phyloP scores from a whole-genome alignment of 2,329 filamentous ascomycete species.

The Trichoderma brevicompactum region DNA sequence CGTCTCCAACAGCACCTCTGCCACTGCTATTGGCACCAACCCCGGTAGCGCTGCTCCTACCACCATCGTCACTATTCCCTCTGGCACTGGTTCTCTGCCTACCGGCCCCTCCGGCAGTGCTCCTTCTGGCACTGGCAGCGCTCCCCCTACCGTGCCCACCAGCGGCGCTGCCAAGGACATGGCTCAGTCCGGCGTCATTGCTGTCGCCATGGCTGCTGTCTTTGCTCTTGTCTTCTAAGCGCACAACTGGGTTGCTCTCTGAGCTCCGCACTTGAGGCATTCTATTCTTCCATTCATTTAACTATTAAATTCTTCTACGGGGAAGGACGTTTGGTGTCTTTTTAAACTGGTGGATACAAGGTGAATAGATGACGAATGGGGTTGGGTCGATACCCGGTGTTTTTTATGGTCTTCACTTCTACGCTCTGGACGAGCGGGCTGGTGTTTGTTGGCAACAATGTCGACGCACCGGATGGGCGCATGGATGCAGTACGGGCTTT shows the following conservation, averaged over 20 bases:
- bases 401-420: conserved; percentile 27
- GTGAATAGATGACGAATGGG: conserved; percentile 28
- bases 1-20: conserved; percentile 42
- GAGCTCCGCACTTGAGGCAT: conserved; percentile 12
- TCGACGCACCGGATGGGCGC: conserved; percentile 12
- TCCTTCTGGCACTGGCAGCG: conserved; percentile 29
- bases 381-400: conserved; percentile 25
- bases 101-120: conserved; percentile 32
- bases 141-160: conserved; percentile 33
- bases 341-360: conserved; percentile 27
- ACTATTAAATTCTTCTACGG: conserved; percentile 35
- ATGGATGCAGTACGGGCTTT: conserved; percentile 17
- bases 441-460: conserved; percentile 5
- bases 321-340: conserved; percentile 40
- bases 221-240: conserved; percentile 45
- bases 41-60: conserved; percentile 34
- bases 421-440: conserved; percentile 25
- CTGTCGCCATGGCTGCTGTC: conserved; percentile 47
- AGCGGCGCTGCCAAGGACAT: conserved; percentile 44
- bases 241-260: background rate
- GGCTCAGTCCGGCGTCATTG: conserved; percentile 47
- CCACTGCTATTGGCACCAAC: conserved; percentile 29
- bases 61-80: conserved; percentile 36
- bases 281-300: conserved; percentile 31
- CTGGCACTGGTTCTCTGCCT: conserved; percentile 21